Base-by-base conservation (phyloP, 345 rosid species). In the Populus ilicifolia region DNA sequence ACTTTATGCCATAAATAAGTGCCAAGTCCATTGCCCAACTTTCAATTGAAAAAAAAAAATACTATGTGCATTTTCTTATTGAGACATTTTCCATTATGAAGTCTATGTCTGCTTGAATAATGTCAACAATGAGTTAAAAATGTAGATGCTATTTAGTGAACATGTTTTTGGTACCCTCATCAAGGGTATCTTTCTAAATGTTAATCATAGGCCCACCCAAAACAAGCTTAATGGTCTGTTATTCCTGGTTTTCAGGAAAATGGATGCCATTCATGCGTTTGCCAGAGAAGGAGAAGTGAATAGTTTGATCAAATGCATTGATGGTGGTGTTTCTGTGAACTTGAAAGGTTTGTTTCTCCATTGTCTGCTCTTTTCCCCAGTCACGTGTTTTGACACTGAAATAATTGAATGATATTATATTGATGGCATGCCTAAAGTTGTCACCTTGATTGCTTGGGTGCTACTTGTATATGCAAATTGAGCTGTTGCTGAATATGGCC, bases 281-380 rank as follows among this genome's bases (percentile, higher is more conserved):
- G 93, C 99, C 30, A 89, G 99, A 88, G 97, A 96, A 85, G 99
- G 99, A 71, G 94, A 92, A 36, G 81, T 86, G 52, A 84, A 88
- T 52, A 88, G 88, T 85, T 83, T 96, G 85, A 85, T 89, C 52
- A 88, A 91, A 80, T 88, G 96, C 74, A 79, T 93, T 67, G 92
- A 89, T 39, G 85, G 78, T 75, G 98, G 96, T 75, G 90, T 92
- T 80, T 85, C 90, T 41, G 90, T 89, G 61, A 79, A 92, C 88
- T 78, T 85, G 74, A 88, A 77, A 86, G 99, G 98, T 93, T 78
- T 48, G 71, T 76, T 69, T 59, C 74, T 9, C 10, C 8, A 1
- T 14, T 39, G 41, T 27, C 48, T 17, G 20, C 38, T 72, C 23
- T 25, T 52, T 17, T 30, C 13, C 25, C 2, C 18, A 33, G 1